Evolutionary conservation across 306 rosid species (phyloP).

Genomic region (Acacia melanoxylon): DNA sequence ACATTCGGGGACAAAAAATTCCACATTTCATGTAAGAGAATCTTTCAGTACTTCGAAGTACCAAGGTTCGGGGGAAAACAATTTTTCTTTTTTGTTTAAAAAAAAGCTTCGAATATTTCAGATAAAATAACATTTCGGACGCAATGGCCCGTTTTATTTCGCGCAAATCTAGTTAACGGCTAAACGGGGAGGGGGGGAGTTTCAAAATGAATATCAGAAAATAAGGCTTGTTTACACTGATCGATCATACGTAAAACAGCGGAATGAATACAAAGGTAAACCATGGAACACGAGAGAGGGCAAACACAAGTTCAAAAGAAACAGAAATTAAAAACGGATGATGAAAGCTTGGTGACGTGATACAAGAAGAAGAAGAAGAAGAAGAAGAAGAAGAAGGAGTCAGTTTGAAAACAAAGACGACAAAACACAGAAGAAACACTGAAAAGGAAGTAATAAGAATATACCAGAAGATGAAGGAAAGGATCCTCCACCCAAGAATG

Average conservation of each 20-base stretch:
- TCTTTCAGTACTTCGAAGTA: no score
- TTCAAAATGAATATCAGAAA: neutral
- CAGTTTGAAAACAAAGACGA: neutral
- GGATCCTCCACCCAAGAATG: neutral
- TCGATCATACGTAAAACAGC: constrained; percentile 9
- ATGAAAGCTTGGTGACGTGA: neutral
- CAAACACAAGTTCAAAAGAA: neutral
- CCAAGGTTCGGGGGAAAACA: no score
- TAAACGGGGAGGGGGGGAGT: neutral
- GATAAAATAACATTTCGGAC: no score
- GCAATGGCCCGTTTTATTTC: neutral
- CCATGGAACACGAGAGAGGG: neutral
- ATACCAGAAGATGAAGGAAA: constrained; percentile 38
- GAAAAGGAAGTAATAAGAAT: neutral
- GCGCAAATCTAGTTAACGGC: neutral
- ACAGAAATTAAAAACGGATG: neutral
- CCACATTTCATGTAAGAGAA: no score
- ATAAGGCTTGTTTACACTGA: neutral
- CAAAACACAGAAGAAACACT: neutral
- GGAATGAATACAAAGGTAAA: neutral
- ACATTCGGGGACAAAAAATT: no score
- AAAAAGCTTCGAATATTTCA: no score
- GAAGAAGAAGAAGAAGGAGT: neutral
- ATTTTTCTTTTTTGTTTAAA: no score
- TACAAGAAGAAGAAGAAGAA: neutral